Evolutionary conservation across 2,329 filamentous ascomycete genomes (phyloP), one percentile per base, ranked within the genome.

Genomic region (Keithomyces neogunnii): DNA sequence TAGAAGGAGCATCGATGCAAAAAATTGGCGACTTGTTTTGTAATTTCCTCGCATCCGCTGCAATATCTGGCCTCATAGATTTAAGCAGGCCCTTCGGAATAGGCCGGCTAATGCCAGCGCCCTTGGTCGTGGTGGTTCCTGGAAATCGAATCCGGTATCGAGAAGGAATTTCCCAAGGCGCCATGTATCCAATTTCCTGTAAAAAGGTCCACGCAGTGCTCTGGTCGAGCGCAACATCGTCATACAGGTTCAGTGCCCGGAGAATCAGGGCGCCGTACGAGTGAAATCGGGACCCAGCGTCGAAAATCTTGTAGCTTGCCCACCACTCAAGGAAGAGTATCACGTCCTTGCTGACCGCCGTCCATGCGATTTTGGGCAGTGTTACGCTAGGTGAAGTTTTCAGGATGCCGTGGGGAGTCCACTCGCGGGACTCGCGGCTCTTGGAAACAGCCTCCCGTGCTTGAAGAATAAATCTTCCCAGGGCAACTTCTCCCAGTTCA

Each of bases 141-240:
- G 80, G 80, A 29, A 84, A 72, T 19, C 78, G 72, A 45, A 78
- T 65, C 33, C 76, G 76, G 64, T 86, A 88, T 3, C 84, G 74
- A 3, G 79, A 72, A 3, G 77, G 76, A 46, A 88, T 80, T 59
- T 90, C 85, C 77, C 84, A 88, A 0, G 87, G 85, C 6, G 79
- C 69, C 42, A 89, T 76, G 49, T 82, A 80, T 9, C 86, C 86
- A 40, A 91, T 73, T 63, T 93, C 88, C 60, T 91, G 86, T 32
- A 93, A 67, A 56, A 91, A 89, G 1, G 80, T 75, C 74, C 80
- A 84, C 11, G 69, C 63, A 29, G 73, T 71, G 38, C 82, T 69
- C 47, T 66, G 64, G 46, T 75, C 66, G 19, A 71, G 57, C 8
- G 51, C 39, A 4, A 66, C 68, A 5, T 78, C 69, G 5, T 66